Conservation (phyloP, 2,329 filamentous ascomycete genomes). For the Cadophora luteo-olivacea region DNA sequence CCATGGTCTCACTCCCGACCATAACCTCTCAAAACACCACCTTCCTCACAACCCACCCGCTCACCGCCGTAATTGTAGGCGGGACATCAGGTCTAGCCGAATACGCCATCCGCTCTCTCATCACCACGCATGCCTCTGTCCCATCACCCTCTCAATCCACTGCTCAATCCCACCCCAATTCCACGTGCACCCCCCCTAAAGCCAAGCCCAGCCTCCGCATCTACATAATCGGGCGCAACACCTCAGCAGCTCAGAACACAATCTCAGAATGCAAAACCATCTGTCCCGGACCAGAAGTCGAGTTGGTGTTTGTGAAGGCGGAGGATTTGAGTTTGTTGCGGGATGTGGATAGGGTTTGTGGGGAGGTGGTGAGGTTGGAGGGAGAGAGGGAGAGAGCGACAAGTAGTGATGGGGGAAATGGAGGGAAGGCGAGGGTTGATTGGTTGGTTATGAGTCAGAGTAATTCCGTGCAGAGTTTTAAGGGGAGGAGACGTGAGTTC, state of each 20-base stretch:
- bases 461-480: constrained; percentile 35
- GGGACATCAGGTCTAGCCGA: constrained; percentile 25
- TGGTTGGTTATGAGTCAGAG: constrained; percentile 45
- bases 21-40: constrained; percentile 15
- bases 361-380: constrained; percentile 41
- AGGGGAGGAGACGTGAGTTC: constrained; percentile 32
- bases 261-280: constrained; percentile 41
- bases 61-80: constrained; percentile 29
- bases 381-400: constrained; percentile 18
- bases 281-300: constrained; percentile 38
- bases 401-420: too few species aligned
- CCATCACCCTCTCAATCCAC: too few species aligned
- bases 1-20: constrained; percentile 19
- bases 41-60: constrained; percentile 16
- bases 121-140: constrained; percentile 12
- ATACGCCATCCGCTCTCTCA: constrained; percentile 16
- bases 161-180: constrained; percentile 4
- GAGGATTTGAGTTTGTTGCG: constrained; percentile 44
- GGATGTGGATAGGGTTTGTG: constrained; percentile 44
- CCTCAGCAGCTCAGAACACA: constrained; percentile 40
- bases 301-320: constrained; percentile 45
- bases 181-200: too few species aligned
- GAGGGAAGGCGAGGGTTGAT: constrained; percentile 41
- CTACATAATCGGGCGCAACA: constrained; percentile 45
- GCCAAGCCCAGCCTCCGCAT: constrained; percentile 44